phyloP scores from a whole-genome alignment of 306 rosid species.

The apple (Malus domestica) region DNA sequence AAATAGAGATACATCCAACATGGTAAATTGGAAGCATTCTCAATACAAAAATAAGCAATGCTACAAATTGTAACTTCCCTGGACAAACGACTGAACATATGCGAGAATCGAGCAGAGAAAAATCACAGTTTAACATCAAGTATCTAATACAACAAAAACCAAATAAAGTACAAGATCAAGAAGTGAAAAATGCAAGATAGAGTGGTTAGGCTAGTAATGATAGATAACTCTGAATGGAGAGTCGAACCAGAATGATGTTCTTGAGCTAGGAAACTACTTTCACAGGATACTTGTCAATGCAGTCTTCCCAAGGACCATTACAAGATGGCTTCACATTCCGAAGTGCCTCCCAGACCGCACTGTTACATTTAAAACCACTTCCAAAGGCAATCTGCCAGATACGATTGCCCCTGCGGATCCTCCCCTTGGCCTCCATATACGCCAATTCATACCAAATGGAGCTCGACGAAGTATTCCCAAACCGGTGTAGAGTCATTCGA shows the following conservation, averaged over 20 bases:
- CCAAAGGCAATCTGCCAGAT: slow-evolving; percentile 90
- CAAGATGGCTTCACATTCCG: slow-evolving; percentile 47
- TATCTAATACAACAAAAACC: slow-evolving; percentile 13
- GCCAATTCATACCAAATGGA: slow-evolving; percentile 80
- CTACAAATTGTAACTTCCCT: slow-evolving; percentile 9
- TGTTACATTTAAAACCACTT: slow-evolving; percentile 75
- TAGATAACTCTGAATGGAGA: slow-evolving; percentile 24
- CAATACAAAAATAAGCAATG: slow-evolving; percentile 11
- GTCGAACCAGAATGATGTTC: slow-evolving; percentile 8
- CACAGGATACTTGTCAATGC: slow-evolving; percentile 63
- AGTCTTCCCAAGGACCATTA: slow-evolving; percentile 74
- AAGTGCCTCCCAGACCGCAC: slow-evolving; percentile 78
- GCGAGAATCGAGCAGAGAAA: background rate
- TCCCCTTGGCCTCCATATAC: slow-evolving; percentile 63
- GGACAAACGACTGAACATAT: slow-evolving; percentile 3
- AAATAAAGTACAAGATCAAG: slow-evolving; percentile 18
- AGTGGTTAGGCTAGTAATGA: background rate
- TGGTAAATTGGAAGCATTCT: background rate
- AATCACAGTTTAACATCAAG: slow-evolving; percentile 15
- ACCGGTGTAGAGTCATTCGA: slow-evolving; percentile 69
- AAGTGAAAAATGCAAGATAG: background rate
- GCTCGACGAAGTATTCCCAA: slow-evolving; percentile 79
- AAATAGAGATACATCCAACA: background rate
- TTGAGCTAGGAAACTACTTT: slow-evolving; percentile 32
- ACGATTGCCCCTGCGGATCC: slow-evolving; percentile 59